Conservation (phyloP, 164 flowering plant genomes). For the Macadamia tetraphylla region DNA sequence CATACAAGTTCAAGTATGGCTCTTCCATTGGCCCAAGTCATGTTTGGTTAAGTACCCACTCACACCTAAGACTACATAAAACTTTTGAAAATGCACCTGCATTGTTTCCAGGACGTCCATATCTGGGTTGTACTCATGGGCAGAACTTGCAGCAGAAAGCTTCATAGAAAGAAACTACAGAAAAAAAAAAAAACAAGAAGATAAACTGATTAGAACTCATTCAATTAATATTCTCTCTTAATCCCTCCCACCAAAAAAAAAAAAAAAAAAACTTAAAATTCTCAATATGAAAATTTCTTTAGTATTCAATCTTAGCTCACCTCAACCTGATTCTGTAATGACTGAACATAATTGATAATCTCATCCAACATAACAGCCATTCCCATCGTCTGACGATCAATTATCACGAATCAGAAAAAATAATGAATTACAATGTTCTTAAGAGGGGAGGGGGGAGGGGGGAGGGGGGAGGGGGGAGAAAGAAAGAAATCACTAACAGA, state of each 20-base stretch:
- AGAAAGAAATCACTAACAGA: background rate
- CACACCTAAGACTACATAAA: too few relatives aligned
- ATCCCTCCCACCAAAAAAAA: background rate
- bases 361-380: constrained; percentile 84
- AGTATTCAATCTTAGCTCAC: constrained; percentile 12
- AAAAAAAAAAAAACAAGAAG: background rate
- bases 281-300: background rate
- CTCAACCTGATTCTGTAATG: constrained; percentile 85
- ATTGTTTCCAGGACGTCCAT: constrained; percentile 25
- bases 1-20: too few relatives aligned
- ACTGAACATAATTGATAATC: constrained; percentile 85
- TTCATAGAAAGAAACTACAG: constrained; percentile 63
- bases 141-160: constrained; percentile 58
- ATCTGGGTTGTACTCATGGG: constrained; percentile 47
- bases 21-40: too few relatives aligned
- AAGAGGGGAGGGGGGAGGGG: too few relatives aligned
- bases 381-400: constrained; percentile 14
- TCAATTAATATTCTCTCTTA: too few relatives aligned
- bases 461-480: too few relatives aligned
- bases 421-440: too few relatives aligned
- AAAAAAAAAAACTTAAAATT: background rate
- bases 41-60: too few relatives aligned
- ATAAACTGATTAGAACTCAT: background rate
- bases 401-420: background rate
- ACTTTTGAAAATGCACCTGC: constrained; percentile 27